Evolutionary conservation across 2,329 filamentous ascomycete genomes (phyloP).

Genomic region (Colletotrichum sp.): DNA sequence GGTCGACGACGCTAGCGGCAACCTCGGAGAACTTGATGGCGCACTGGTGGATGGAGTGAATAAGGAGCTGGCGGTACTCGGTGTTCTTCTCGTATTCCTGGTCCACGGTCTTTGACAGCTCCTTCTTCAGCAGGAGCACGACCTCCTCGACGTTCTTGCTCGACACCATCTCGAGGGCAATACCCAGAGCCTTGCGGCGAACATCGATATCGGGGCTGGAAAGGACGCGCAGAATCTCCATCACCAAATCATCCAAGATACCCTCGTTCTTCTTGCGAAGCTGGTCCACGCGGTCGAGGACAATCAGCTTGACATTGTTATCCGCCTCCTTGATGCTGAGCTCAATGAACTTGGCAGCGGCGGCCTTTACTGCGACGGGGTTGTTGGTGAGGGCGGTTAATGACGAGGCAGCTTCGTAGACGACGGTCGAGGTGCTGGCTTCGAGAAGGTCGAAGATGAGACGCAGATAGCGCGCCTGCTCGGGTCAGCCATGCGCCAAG

Average conservation of each 20-base stretch:
- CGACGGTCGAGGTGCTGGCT: constrained; percentile 89
- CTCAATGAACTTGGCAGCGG: constrained; percentile 95
- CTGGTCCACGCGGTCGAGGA: constrained; percentile 91
- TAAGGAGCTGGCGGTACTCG: constrained; percentile 93
- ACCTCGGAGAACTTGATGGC: constrained; percentile 99
- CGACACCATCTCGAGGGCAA: constrained; percentile 96
- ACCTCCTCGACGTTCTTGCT: constrained; percentile 99
- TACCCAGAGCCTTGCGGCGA: constrained; percentile 84
- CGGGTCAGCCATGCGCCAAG: neutral
- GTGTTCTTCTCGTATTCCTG: constrained; percentile 99
- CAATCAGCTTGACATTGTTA: constrained; percentile 99
- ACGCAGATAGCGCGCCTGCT: constrained; percentile 83
- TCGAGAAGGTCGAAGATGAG: constrained; percentile 97
- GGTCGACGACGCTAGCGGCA: constrained; percentile 92
- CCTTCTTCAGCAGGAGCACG: constrained; percentile 94
- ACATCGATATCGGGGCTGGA: constrained; percentile 97
- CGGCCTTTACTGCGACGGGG: constrained; percentile 96
- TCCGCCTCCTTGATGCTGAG: constrained; percentile 96
- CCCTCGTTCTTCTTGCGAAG: constrained; percentile 88
- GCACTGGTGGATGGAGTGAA: constrained; percentile 97
- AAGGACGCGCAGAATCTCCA: constrained; percentile 95
- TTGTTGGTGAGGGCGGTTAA: constrained; percentile 94
- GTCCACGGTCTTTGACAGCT: constrained; percentile 95
- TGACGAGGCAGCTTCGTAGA: constrained; percentile 96
- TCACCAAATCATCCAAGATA: constrained; percentile 89